These are phyloP conservation scores for Aspergillus sp. DNA, from an alignment of 2,329 filamentous ascomycete genomes.

Conservation along the genomic window DNA sequence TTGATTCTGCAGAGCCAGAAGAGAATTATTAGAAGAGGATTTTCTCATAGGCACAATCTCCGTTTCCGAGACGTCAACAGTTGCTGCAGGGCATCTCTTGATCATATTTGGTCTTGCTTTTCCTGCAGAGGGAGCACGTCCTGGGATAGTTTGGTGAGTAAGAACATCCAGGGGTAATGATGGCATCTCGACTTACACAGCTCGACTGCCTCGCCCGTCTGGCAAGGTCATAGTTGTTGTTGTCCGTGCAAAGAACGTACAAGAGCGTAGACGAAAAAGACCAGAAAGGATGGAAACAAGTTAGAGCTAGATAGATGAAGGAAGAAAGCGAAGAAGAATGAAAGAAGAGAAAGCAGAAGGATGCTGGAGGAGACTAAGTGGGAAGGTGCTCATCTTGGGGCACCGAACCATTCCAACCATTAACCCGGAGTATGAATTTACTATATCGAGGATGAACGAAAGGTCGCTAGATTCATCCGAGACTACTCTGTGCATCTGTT, in stretches of 20 bases:
- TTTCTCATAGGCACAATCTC: slow-evolving; percentile 16
- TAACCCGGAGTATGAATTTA: too few species aligned
- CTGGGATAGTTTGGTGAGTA: slow-evolving; percentile 19
- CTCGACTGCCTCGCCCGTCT: too few species aligned
- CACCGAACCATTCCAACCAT: too few species aligned
- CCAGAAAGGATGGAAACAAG: background rate
- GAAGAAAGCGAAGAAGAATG: slow-evolving; percentile 6
- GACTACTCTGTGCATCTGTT: too few species aligned
- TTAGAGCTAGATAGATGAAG: slow-evolving; percentile 1
- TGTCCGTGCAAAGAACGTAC: too few species aligned
- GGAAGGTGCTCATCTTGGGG: too few species aligned
- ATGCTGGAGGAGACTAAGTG: too few species aligned
- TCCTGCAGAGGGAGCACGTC: slow-evolving; percentile 53
- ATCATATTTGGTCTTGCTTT: slow-evolving; percentile 57
- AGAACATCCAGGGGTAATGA: too few species aligned
- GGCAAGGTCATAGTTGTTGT: too few species aligned
- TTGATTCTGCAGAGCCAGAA: slow-evolving; percentile 1
- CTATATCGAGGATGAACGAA: too few species aligned
- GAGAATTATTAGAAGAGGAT: background rate
- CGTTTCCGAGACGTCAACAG: slow-evolving; percentile 42
- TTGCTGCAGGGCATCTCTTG: slow-evolving; percentile 53
- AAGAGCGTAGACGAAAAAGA: background rate
- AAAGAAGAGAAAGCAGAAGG: background rate
- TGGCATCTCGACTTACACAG: too few species aligned
- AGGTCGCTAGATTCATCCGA: too few species aligned